A percentile compares a stretch with the other conserved stretches of the same genome.
Evolutionary conservation across 139 green algal genomes (phyloP).

Genomic region (Eudorina sp.): DNA sequence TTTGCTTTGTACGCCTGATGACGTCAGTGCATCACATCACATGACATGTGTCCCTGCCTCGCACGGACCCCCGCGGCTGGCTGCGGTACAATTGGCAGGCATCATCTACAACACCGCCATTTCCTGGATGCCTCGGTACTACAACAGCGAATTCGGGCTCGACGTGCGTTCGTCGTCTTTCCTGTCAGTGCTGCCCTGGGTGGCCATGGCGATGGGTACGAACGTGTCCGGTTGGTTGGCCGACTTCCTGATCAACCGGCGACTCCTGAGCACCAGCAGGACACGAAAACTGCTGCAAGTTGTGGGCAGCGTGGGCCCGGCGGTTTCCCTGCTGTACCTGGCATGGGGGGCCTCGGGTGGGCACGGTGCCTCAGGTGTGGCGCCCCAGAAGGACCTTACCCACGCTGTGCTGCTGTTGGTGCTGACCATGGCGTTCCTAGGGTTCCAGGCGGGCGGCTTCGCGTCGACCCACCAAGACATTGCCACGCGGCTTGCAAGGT

Average conservation of each 20-base stretch:
- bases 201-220: constrained; percentile 73
- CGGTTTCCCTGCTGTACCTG: constrained; percentile 75
- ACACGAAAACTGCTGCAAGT: constrained; percentile 85
- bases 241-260: constrained; percentile 80
- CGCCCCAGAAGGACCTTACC: constrained; percentile 39
- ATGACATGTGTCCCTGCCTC: too few relatives aligned
- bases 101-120: constrained; percentile 50
- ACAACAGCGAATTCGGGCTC: constrained; percentile 71
- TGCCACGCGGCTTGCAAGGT: constrained; percentile 65
- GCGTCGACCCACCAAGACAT: constrained; percentile 90
- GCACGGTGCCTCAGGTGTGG: neutral
- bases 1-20: too few relatives aligned
- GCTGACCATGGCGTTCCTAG: constrained; percentile 67
- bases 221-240: constrained; percentile 76
- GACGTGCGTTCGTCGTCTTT: constrained; percentile 70
- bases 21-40: too few relatives aligned
- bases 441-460: constrained; percentile 76
- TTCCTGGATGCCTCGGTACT: constrained; percentile 84
- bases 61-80: too few relatives aligned
- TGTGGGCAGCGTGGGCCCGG: constrained; percentile 68
- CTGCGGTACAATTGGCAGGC: constrained; percentile 30
- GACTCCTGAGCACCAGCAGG: constrained; percentile 63
- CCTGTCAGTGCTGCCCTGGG: constrained; percentile 78
- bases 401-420: constrained; percentile 69
- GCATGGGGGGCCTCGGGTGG: constrained; percentile 26